Conservation (phyloP, 2,329 filamentous ascomycete species). For the Aspergillus sp. region DNA sequence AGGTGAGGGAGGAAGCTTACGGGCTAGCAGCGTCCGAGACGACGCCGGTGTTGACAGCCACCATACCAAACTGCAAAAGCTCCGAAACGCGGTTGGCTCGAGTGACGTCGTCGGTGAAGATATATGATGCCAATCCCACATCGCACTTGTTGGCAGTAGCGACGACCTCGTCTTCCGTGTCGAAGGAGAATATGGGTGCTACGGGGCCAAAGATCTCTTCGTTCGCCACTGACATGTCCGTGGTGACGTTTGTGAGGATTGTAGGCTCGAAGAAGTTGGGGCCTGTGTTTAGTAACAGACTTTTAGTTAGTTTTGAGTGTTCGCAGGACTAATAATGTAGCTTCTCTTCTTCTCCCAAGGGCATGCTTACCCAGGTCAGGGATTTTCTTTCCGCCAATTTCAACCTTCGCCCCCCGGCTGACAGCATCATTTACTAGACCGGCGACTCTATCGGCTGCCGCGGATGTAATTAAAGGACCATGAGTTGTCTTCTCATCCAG, state of each 20-base stretch:
- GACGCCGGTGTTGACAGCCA: conserved; percentile 66
- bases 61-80: conserved; percentile 47
- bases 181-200: conserved; percentile 79
- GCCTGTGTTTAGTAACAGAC: conserved; percentile 43
- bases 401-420: too few relatives aligned
- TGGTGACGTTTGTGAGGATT: conserved; percentile 77
- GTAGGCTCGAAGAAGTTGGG: conserved; percentile 84
- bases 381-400: too few relatives aligned
- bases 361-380: conserved; percentile 56
- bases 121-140: conserved; percentile 86
- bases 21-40: conserved; percentile 49
- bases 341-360: conserved; percentile 71
- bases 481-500: conserved; percentile 63
- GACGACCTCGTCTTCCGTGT: conserved; percentile 82
- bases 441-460: too few relatives aligned
- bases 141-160: conserved; percentile 73
- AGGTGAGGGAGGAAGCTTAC: conserved; percentile 22
- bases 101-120: conserved; percentile 66
- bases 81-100: conserved; percentile 58
- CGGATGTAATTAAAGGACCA: conserved; percentile 44
- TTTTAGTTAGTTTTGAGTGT: conserved; percentile 59
- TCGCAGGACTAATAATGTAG: conserved; percentile 70
- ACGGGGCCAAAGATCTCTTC: conserved; percentile 96
- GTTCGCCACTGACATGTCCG: conserved; percentile 72
- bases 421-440: too few relatives aligned